phyloP scores from a whole-genome alignment of 73 alveolate genomes.

The Paramecium tetraurelia region DNA sequence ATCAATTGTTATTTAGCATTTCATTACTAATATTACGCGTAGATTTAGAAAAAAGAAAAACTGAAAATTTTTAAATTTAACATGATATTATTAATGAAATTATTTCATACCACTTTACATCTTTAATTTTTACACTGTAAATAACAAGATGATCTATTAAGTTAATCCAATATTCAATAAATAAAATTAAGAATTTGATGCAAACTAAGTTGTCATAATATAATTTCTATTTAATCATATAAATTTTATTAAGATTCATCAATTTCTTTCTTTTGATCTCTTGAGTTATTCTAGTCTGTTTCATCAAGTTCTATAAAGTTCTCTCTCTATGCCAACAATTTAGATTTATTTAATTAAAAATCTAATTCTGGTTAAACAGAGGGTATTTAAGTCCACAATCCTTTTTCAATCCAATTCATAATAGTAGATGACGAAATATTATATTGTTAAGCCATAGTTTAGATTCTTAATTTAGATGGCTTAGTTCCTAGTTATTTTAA shows the following conservation, averaged over 20 bases:
- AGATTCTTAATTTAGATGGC: not conserved
- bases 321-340: not conserved
- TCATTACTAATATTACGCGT: too few species aligned
- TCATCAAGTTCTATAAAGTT: not conserved
- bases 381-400: not conserved
- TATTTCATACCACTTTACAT: too few species aligned
- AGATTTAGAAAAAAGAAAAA: too few species aligned
- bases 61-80: too few species aligned
- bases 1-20: too few species aligned
- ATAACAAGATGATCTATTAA: too few species aligned
- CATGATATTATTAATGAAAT: too few species aligned
- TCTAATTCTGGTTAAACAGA: not conserved
- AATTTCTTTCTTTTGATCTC: not conserved
- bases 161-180: too few species aligned
- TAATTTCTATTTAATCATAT: not conserved
- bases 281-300: not conserved
- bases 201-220: not conserved
- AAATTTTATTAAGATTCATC: not conserved
- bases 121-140: too few species aligned
- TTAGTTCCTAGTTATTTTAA: not conserved
- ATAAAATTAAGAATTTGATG: not conserved
- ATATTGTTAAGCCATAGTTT: not conserved
- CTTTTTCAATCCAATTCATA: conserved; percentile 10
- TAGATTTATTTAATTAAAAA: not conserved
- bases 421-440: not conserved